Evolutionary conservation across 768 basidiomycete species (phyloP).

Genomic region (Tylopilus sp.): DNA sequence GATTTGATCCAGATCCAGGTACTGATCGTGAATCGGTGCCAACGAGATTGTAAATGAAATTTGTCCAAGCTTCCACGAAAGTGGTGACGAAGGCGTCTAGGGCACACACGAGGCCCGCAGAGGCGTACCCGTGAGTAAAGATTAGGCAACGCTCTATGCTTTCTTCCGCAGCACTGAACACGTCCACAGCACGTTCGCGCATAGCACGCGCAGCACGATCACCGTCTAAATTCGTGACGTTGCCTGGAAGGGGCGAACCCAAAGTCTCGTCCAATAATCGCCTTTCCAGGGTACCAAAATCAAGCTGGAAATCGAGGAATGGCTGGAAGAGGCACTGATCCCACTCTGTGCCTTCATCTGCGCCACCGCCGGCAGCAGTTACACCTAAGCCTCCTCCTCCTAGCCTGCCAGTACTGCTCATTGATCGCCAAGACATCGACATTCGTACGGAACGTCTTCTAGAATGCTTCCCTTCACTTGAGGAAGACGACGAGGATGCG

Average conservation of each 20-base stretch:
- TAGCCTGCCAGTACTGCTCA: slow-evolving; percentile 21
- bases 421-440: slow-evolving; percentile 60
- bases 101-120: slow-evolving; percentile 66
- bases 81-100: slow-evolving; percentile 67
- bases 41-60: slow-evolving; percentile 42
- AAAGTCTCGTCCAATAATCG: slow-evolving; percentile 61
- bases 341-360: slow-evolving; percentile 56
- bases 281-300: slow-evolving; percentile 78
- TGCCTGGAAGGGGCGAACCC: slow-evolving; percentile 39
- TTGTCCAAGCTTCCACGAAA: slow-evolving; percentile 67
- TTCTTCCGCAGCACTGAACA: slow-evolving; percentile 77
- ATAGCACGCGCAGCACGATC: slow-evolving; percentile 57
- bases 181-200: slow-evolving; percentile 70
- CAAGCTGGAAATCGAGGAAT: slow-evolving; percentile 86
- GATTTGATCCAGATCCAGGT: slow-evolving; percentile 29
- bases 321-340: slow-evolving; percentile 91
- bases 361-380: background rate
- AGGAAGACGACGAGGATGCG: slow-evolving; percentile 21
- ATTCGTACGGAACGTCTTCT: slow-evolving; percentile 58
- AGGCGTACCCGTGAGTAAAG: slow-evolving; percentile 90
- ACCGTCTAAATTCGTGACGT: slow-evolving; percentile 24
- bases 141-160: slow-evolving; percentile 68
- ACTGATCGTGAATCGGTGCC: slow-evolving; percentile 27
- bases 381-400: slow-evolving; percentile 13
- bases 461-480: slow-evolving; percentile 28